Percentiles rank a stretch among this genome's conserved stretches.
These are phyloP conservation scores for Phytophthora citricola DNA, from an alignment of 352 stramenopile genomes.

Conservation along the genomic window DNA sequence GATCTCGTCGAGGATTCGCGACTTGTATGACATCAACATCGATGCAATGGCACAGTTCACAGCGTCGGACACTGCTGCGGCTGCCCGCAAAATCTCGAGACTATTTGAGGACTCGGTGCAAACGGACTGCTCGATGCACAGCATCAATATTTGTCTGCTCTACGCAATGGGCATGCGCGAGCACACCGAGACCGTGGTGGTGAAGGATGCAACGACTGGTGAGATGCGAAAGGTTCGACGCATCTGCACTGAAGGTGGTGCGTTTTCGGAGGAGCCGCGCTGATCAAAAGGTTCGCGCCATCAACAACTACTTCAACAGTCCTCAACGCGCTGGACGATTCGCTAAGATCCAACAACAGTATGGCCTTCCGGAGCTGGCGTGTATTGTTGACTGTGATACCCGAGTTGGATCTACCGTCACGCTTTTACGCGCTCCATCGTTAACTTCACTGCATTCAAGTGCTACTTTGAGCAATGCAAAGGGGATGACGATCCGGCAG, in stretches of 20 bases:
- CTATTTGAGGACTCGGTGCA: background rate
- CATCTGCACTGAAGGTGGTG: background rate
- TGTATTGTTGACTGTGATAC: slow-evolving; percentile 14
- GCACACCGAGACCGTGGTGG: background rate
- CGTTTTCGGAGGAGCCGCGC: background rate
- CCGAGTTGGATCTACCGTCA: slow-evolving; percentile 18
- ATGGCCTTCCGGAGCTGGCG: background rate
- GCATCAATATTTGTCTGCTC: slow-evolving; percentile 9
- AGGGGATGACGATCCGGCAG: background rate
- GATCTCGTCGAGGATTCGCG: background rate
- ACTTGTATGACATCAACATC: slow-evolving; percentile 1
- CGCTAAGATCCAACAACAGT: background rate
- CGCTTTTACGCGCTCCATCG: slow-evolving; percentile 4
- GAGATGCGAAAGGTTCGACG: background rate
- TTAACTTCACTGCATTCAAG: slow-evolving; percentile 15
- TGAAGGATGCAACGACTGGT: background rate
- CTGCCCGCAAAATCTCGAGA: slow-evolving; percentile 8
- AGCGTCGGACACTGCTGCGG: slow-evolving; percentile 4
- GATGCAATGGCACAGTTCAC: slow-evolving; percentile 1
- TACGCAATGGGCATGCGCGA: slow-evolving; percentile 7
- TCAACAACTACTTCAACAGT: slow-evolving; percentile 18
- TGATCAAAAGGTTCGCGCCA: background rate
- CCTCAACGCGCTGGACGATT: slow-evolving; percentile 1
- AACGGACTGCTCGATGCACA: slow-evolving; percentile 10
- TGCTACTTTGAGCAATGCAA: slow-evolving; percentile 8